A percentile compares a stretch with the other conserved stretches of the same genome.
These are phyloP conservation scores for Keqinozyma sinolaborantium DNA, from an alignment of 1,139 yeast genomes.

Conservation along the genomic window DNA sequence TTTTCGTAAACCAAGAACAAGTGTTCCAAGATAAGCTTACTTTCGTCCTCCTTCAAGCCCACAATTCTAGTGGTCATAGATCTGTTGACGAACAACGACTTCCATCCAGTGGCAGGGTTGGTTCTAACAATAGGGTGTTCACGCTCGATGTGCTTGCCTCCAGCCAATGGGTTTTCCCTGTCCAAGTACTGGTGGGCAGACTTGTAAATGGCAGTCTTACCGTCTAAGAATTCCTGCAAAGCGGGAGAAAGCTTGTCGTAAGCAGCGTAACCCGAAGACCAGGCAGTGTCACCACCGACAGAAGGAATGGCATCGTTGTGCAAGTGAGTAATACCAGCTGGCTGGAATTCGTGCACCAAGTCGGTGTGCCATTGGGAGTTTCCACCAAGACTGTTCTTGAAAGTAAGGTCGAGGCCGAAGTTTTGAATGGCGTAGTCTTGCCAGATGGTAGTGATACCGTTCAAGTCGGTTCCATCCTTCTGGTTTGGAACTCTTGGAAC, in stretches of 20 bases:
- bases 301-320: conserved; percentile 32
- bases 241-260: conserved; percentile 36
- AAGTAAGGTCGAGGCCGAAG: conserved; percentile 19
- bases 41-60: conserved; percentile 33
- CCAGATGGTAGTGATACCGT: conserved; percentile 54
- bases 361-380: conserved; percentile 37
- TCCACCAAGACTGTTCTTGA: conserved; percentile 29
- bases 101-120: conserved; percentile 44
- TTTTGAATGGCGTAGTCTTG: conserved; percentile 34
- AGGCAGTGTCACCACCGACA: conserved; percentile 35
- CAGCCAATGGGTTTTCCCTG: conserved; percentile 28
- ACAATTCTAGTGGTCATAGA: conserved; percentile 35
- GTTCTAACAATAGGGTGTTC: conserved; percentile 40
- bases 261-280: conserved; percentile 37
- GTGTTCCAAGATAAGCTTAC: conserved; percentile 28
- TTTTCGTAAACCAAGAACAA: conserved; percentile 30
- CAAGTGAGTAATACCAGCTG: conserved; percentile 37
- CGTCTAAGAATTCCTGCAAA: conserved; percentile 33
- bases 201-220: conserved; percentile 32
- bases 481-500: conserved; percentile 28
- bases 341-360: conserved; percentile 33
- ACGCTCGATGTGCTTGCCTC: conserved; percentile 32
- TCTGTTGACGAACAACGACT: conserved; percentile 34
- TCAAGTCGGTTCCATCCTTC: conserved; percentile 13
- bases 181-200: conserved; percentile 34